Evolutionary conservation across 148 eudicot species (phyloP), one percentile per base, ranked within the genome.

Genomic region (Cornus controversa): DNA sequence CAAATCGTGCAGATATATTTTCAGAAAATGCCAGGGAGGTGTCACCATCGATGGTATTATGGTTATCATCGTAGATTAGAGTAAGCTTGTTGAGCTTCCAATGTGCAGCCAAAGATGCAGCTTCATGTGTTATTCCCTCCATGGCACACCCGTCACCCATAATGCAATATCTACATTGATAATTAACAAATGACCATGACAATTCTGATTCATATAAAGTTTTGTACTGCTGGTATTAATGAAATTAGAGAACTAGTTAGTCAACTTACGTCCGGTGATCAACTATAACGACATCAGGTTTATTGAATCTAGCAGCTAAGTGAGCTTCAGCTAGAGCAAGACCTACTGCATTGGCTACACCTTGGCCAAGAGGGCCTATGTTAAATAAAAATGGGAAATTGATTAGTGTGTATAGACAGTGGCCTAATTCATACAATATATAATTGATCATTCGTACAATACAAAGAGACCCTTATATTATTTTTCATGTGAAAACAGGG

Each of bases 271-370:
- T 78, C 6, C 80, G 40, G 54, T 79, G 81, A 36, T 73, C 81
- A 22, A 79, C 77, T 25, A 79, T 24, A 1, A 68, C 66, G 24
- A 23, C 34, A 31, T 73, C 81, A 2, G 81, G 77, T 54, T 72
- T 73, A 54, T 79, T 79, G 58, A 66, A 79, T 53, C 77, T 73
- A 72, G 76, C 81, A 45, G 76, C 81, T 34, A 79, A 73, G 71
- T 79, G 76, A 66, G 76, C 77, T 72, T 79, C 81, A 10, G 81
- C 76, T 50, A 79, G 77, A 34, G 81, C 81, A 50, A 79, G 57
- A 29, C 81, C 81, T 47, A 79, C 77, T 15, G 81, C 81, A 72
- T 79, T 79, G 6, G 81, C 81, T 29, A 79, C 77, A 28, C 81
- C 81, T 79, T 79, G 81, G 47, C 81, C 81, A 5, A 79, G 77